Base-by-base conservation (phyloP, 2,329 filamentous ascomycete species). In the Aspergillus sp. region DNA sequence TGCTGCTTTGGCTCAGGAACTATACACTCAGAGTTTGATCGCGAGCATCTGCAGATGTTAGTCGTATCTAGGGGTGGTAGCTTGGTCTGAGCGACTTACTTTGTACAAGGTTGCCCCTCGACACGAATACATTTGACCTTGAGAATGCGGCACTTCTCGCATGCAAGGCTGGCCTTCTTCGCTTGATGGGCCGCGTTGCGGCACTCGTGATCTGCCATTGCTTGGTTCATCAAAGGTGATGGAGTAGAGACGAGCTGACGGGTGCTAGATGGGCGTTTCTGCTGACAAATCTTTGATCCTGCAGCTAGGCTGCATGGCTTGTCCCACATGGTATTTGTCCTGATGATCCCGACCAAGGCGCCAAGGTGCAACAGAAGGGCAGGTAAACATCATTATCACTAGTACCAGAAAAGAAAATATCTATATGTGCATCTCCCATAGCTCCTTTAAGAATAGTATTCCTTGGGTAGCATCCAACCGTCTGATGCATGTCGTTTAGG, bases 51-150 rank as follows among this genome's bases (percentile, higher is more conserved):
- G 11, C 15, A 19, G 5, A 13, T 6, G 22, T 17, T 23, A 23
- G 25, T 54, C 5, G 6, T 41, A 15, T 15, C 2, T 11, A 15
- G 5, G 11, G 7, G 11, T 13, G 11, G 5, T 15, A 13, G 34
- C 8, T 11, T 15, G 15, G 34, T 11, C 17, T 5, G 8, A 19
- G 31, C 22, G 22, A 45, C 55, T 11, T 30, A 57, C 55, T 57
- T 57, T 9, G 28, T 7, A 13, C 55, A 57, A 9, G 55, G 55
- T 46, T 28, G 31, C n/a, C 47, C 55, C 22, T 47, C 23, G 8
- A 50, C 55, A 13, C 55, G 55, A 17, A 50, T n/a, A 31, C 55
- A 57, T 51, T 51, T 57, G 6, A 57, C 55, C 19, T 57, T 57
- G 15, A 57, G 55, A 5, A 43, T 23, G 9, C 55, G 55, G 15